Evolutionary conservation across 129 eudicot genomes (phyloP).

Genomic region (Heracleum sosnowskyi): DNA sequence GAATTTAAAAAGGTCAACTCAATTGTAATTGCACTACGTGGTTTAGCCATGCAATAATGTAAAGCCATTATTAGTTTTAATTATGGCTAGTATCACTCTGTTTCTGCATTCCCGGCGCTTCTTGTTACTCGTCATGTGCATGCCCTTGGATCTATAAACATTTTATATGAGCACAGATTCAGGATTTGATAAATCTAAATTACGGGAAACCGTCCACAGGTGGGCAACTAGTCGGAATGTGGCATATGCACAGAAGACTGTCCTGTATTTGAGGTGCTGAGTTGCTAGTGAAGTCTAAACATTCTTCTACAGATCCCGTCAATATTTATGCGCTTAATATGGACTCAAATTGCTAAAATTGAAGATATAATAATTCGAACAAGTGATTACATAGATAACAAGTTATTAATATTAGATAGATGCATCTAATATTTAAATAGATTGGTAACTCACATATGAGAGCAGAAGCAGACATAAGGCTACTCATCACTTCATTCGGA

Average conservation of each 20-base stretch:
- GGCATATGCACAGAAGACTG: not conserved
- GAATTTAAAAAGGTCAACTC: not conserved
- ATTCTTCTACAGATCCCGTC: no score
- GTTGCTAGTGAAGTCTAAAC: not conserved
- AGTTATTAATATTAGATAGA: no score
- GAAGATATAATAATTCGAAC: no score
- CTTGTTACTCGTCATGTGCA: conserved; percentile 6
- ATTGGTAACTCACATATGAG: conserved; percentile 52
- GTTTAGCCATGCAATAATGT: not conserved
- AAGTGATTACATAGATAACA: no score
- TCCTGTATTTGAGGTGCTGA: not conserved
- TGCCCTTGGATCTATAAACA: not conserved
- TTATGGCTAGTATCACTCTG: not conserved
- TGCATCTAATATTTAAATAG: not conserved
- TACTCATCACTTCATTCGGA: conserved; percentile 87
- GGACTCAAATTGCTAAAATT: no score
- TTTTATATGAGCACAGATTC: not conserved
- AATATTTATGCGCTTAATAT: no score
- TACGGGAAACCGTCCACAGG: not conserved
- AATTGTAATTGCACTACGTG: not conserved
- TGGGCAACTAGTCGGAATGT: not conserved
- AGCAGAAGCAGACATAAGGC: conserved; percentile 84
- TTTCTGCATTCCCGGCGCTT: conserved; percentile 18
- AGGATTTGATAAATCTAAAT: not conserved
- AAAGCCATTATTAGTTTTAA: not conserved